phyloP scores from a whole-genome alignment of 2,329 filamentous ascomycete species.

The Neonectria ditissima region DNA sequence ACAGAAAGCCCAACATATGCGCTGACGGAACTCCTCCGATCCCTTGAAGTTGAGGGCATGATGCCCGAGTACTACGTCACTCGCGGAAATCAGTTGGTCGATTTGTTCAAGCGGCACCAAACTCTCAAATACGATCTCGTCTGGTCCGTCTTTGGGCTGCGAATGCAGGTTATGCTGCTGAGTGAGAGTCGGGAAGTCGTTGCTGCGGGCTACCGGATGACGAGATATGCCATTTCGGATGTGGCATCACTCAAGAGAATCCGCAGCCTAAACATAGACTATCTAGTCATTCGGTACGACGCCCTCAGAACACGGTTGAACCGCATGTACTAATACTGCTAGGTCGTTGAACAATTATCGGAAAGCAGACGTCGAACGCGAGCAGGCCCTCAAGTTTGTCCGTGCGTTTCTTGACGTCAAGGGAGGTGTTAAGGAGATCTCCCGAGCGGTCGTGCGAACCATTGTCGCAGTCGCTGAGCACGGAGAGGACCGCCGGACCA shows the following conservation, averaged over 20 bases:
- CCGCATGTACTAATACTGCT: conserved; percentile 24
- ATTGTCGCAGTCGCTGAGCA: conserved; percentile 93
- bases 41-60: conserved; percentile 88
- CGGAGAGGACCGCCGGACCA: conserved; percentile 85
- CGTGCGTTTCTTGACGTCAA: conserved; percentile 96
- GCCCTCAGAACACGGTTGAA: not conserved
- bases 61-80: conserved; percentile 95
- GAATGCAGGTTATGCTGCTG: conserved; percentile 95
- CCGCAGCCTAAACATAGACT: conserved; percentile 88
- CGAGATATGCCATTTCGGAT: conserved; percentile 94
- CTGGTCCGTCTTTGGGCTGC: conserved; percentile 93
- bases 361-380: conserved; percentile 95
- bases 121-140: conserved; percentile 96
- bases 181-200: conserved; percentile 97
- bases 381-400: conserved; percentile 97
- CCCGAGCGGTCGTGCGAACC: conserved; percentile 86
- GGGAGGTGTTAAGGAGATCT: conserved; percentile 88
- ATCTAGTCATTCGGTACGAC: conserved; percentile 78
- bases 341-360: conserved; percentile 92
- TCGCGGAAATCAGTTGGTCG: conserved; percentile 91
- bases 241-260: conserved; percentile 90
- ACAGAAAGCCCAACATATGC: conserved; percentile 92
- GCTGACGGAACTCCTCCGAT: conserved; percentile 89
- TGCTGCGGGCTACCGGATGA: conserved; percentile 92
- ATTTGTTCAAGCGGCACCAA: conserved; percentile 92